phyloP scores from a whole-genome alignment of 805 yeast species.

The Yueomyces sinensis region DNA sequence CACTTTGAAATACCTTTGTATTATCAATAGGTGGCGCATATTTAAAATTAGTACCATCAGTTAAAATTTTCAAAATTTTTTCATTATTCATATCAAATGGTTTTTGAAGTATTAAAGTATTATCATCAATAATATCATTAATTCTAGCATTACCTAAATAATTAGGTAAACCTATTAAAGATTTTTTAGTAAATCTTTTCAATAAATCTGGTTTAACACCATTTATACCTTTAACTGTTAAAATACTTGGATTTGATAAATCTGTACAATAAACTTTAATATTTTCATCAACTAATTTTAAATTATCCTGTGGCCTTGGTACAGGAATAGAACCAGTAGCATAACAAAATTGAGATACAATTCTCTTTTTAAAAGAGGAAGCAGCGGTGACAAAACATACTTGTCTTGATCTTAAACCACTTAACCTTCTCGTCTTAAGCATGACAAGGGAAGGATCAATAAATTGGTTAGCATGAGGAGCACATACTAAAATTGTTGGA shows the following conservation, averaged over 20 bases:
- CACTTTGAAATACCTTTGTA: conserved; percentile 64
- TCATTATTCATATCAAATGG: conserved; percentile 42
- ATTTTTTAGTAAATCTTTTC: conserved; percentile 41
- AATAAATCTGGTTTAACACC: conserved; percentile 30
- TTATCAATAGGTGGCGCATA: conserved; percentile 77
- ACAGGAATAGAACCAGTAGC: conserved; percentile 78
- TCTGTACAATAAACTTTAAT: conserved; percentile 40
- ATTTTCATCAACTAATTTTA: conserved; percentile 52
- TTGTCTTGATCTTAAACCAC: conserved; percentile 40
- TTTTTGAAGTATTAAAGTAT: conserved; percentile 41
- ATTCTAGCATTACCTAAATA: conserved; percentile 69
- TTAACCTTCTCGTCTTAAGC: conserved; percentile 45
- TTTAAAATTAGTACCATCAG: conserved; percentile 51
- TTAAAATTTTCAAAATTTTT: conserved; percentile 30
- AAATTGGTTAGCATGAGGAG: conserved; percentile 83
- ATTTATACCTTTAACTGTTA: conserved; percentile 16
- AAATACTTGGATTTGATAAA: conserved; percentile 32
- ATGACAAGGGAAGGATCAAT: conserved; percentile 69
- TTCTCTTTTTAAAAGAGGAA: conserved; percentile 43
- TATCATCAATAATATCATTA: conserved; percentile 48
- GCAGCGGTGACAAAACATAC: conserved; percentile 78
- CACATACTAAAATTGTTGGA: conserved; percentile 67
- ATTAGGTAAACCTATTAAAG: conserved; percentile 64
- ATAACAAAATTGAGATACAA: conserved; percentile 67
- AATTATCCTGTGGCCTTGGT: conserved; percentile 77